Evolutionary conservation across 179 eudicot species (phyloP), one percentile per base, ranked within the genome.

Genomic region (Silene noctiflora): DNA sequence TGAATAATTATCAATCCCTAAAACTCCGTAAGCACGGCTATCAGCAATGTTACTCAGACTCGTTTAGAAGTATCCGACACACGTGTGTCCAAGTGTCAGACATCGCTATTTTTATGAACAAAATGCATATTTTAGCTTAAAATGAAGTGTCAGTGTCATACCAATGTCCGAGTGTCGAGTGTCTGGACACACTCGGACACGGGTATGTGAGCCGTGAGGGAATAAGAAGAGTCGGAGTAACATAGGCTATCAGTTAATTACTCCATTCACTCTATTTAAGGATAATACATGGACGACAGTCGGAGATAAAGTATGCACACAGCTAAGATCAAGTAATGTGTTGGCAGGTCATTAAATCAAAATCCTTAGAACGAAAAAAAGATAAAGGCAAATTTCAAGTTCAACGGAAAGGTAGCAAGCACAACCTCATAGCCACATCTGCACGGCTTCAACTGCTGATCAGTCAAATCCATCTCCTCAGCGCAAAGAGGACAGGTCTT

Each of bases 381-480:
- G 2, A 42, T 1, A 13, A 22, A 1, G 8, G 21, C 4, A 3
- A 46, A 67, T 72, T 0, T 10, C 2, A 20, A 70, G 59, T 25
- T n/a, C 20, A 58, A 71, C 19, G 27, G 53, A 77, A n/a, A 55
- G 4, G n/a, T 13, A 72, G 72, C 31, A 11, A 73, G 19, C 20
- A 67, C 19, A 80, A 66, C 99, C 97, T 95, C 90, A 75, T 95
- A 95, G 74, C 99, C 98, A 84, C 99, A 95, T 85, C 83, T 83
- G 88, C 99, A 95, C 14, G 99, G 97, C 85, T 88, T 93, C 85
- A 95, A 81, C 72, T 93, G 98, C 85, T 91, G 98, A 81, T 95
- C 99, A 71, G 98, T 95, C 92, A 96, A 88, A 81, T 95, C 98
- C 99, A 95, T 95, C 89, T 95, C 99, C 87, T 93, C 97, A 0